phyloP scores from a whole-genome alignment of 2,329 filamentous ascomycete species.

The Botryotinia calthae region DNA sequence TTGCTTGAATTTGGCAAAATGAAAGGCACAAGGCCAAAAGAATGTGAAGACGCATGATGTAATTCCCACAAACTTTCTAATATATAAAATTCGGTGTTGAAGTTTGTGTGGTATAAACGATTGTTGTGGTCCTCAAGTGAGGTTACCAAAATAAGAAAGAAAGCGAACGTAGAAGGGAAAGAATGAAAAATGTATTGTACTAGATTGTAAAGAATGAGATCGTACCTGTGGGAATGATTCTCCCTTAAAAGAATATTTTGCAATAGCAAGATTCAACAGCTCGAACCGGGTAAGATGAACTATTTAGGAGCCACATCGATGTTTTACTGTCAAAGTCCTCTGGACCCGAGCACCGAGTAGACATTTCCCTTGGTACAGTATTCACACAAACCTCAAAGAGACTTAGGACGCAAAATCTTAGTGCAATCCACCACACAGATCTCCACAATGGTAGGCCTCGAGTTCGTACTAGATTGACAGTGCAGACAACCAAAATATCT shows the following conservation, averaged over 20 bases:
- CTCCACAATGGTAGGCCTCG: neutral
- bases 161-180: neutral
- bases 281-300: neutral
- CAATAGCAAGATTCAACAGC: neutral
- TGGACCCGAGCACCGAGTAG: neutral
- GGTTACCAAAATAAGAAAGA: neutral
- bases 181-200: neutral
- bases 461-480: neutral
- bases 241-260: conserved; percentile 1
- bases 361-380: neutral
- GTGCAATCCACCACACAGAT: neutral
- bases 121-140: neutral
- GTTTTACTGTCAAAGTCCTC: neutral
- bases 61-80: neutral
- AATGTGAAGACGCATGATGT: neutral
- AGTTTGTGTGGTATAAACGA: neutral
- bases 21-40: conserved; percentile 18
- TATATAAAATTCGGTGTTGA: neutral
- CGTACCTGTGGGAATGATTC: conserved; percentile 2
- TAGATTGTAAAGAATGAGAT: neutral
- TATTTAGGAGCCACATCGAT: neutral
- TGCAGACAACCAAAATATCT: neutral
- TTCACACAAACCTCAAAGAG: neutral
- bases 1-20: neutral
- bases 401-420: neutral